A percentile compares a stretch with the other conserved stretches of the same genome.
Conservation (phyloP, 176 grass and related monocot genomes). For the Carex myosuroides region DNA sequence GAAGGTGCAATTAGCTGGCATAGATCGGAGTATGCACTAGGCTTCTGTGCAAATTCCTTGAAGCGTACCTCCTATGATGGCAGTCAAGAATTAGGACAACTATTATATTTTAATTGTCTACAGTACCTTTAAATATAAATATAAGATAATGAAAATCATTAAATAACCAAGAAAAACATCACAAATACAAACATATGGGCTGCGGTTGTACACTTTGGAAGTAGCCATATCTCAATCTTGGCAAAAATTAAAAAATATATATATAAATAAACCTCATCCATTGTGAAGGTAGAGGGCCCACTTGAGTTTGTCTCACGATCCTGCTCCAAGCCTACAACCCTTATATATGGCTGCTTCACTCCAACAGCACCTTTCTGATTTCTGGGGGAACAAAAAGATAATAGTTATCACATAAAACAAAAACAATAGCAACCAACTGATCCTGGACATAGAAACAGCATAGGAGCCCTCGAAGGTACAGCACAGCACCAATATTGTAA, state of each 20-base stretch:
- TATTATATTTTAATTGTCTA: not conserved
- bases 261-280: constrained; percentile 61
- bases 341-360: constrained; percentile 97
- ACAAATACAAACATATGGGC: not conserved
- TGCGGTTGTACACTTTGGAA: not conserved
- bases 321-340: constrained; percentile 93
- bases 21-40: constrained; percentile 73
- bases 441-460: not conserved
- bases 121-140: not conserved
- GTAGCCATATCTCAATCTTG: not conserved
- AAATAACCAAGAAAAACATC: not conserved
- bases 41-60: constrained; percentile 97
- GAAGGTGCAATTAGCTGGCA: constrained; percentile 87
- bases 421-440: not conserved
- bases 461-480: not conserved
- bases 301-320: constrained; percentile 63
- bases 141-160: not conserved
- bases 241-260: not conserved
- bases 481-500: not conserved
- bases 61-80: constrained; percentile 67
- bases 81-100: not conserved
- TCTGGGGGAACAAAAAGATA: constrained; percentile 5
- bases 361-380: constrained; percentile 84
- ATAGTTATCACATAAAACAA: not conserved
- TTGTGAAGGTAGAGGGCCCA: constrained; percentile 70